A percentile compares a stretch with the other conserved stretches of the same genome.
phyloP scores from a whole-genome alignment of 2,329 filamentous ascomycete species.

The Sarocladium oryzae region DNA sequence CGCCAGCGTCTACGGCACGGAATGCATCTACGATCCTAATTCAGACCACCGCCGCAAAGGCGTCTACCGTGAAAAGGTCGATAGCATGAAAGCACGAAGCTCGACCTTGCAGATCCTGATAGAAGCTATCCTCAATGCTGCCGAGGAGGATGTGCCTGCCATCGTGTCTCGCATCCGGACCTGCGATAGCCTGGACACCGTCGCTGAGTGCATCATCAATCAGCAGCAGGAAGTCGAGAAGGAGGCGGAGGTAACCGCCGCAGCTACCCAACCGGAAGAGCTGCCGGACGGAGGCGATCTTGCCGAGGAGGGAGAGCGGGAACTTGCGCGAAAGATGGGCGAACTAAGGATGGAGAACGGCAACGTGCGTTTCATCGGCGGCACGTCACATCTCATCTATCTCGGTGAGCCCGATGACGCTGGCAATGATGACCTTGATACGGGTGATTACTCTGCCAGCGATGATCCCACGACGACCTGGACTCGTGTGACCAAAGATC shows the following conservation, averaged over 20 bases:
- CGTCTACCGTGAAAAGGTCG: constrained; percentile 90
- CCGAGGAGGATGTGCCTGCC: constrained; percentile 76
- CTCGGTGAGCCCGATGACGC: constrained; percentile 46
- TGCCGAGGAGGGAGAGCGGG: constrained; percentile 58
- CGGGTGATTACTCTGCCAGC: constrained; percentile 41
- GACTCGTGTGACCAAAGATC: constrained; percentile 79
- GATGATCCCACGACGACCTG: constrained; percentile 75
- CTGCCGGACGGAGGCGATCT: constrained; percentile 21
- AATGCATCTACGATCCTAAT: constrained; percentile 92
- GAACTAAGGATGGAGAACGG: constrained; percentile 83
- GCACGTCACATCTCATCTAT: constrained; percentile 89
- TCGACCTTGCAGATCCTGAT: constrained; percentile 89
- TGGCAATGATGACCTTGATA: constrained; percentile 32
- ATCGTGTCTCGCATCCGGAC: constrained; percentile 84
- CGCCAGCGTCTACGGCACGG: constrained; percentile 82
- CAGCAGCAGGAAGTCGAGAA: constrained; percentile 31
- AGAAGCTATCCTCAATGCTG: constrained; percentile 84
- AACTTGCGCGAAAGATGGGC: constrained; percentile 88
- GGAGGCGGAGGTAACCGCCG: constrained; percentile 35
- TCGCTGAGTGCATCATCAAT: constrained; percentile 45
- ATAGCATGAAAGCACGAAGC: constrained; percentile 78
- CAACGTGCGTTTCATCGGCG: constrained; percentile 83
- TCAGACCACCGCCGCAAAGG: constrained; percentile 95
- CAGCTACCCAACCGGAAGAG: constrained; percentile 4
- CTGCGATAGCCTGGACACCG: constrained; percentile 61